These are phyloP conservation scores for Xylariales sp. DNA, from an alignment of 2,329 filamentous ascomycete genomes.

Conservation along the genomic window DNA sequence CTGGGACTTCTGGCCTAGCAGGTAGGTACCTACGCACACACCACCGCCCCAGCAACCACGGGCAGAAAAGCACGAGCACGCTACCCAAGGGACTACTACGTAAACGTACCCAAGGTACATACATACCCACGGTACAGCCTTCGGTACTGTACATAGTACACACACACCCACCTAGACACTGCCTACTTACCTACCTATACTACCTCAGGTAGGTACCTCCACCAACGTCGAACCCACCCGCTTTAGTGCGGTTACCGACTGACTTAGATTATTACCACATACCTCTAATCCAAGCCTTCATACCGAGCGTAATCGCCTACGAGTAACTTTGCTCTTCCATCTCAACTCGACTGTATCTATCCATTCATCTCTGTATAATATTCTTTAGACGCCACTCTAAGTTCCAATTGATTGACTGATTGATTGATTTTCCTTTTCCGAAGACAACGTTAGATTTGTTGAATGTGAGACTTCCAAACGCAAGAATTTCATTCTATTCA, in stretches of 20 bases:
- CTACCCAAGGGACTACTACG: no score
- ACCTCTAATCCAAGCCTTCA: constrained; percentile 36
- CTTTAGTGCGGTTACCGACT: constrained; percentile 26
- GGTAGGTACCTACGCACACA: not conserved
- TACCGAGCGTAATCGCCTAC: constrained; percentile 42
- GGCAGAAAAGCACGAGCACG: no score
- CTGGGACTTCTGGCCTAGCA: no score
- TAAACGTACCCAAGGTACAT: not conserved
- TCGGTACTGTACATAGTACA: not conserved
- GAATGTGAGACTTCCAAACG: constrained; percentile 24
- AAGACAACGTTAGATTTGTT: constrained; percentile 22
- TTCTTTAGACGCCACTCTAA: constrained; percentile 41
- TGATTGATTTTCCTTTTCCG: constrained; percentile 36
- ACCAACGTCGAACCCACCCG: not conserved
- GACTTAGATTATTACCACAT: constrained; percentile 36
- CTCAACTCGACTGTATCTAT: constrained; percentile 28
- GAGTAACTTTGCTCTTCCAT: constrained; percentile 39
- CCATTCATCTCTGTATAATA: constrained; percentile 40
- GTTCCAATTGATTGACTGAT: constrained; percentile 39
- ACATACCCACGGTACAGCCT: not conserved
- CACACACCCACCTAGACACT: constrained; percentile 1
- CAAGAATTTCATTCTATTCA: constrained; percentile 9
- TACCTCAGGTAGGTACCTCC: no score
- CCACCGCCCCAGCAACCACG: not conserved
- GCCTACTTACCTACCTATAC: no score